A percentile compares a stretch with the other conserved stretches of the same genome.
phyloP scores from a whole-genome alignment of 345 rosid genomes.

The Bruguiera sexangula region DNA sequence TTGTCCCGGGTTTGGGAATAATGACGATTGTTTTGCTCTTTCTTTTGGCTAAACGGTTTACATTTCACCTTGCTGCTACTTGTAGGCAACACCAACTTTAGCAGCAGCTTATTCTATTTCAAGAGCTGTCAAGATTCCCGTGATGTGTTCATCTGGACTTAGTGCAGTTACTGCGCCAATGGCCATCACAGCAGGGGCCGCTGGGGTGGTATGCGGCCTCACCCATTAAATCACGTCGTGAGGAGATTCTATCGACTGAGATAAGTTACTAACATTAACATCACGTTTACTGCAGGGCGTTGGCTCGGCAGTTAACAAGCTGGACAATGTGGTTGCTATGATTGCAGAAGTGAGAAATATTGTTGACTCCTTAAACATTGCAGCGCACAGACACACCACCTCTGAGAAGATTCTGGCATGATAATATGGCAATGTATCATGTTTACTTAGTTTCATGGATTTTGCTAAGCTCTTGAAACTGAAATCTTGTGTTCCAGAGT shows the following conservation, averaged over 20 bases:
- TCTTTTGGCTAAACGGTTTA: neutral
- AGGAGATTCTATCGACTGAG: neutral
- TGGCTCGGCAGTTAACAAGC: constrained; percentile 60
- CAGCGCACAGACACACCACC: constrained; percentile 9
- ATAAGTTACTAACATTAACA: neutral
- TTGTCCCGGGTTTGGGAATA: too few species aligned
- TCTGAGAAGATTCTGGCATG: constrained; percentile 15
- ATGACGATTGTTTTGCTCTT: neutral
- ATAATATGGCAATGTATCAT: constrained; percentile 2
- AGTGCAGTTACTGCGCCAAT: constrained; percentile 64
- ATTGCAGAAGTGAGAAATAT: constrained; percentile 56
- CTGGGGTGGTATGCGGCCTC: constrained; percentile 50
- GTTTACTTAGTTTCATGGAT: neutral
- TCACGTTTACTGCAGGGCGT: constrained; percentile 38
- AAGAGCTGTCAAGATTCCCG: constrained; percentile 53
- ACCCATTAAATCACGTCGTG: neutral
- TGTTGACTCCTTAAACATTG: constrained; percentile 37
- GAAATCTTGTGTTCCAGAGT: too few species aligned
- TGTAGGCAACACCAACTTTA: constrained; percentile 53
- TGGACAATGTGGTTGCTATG: constrained; percentile 57
- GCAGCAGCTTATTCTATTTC: constrained; percentile 65
- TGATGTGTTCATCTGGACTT: constrained; percentile 61
- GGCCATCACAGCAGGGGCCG: constrained; percentile 64
- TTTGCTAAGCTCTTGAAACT: too few species aligned
- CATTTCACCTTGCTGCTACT: neutral